Evolutionary conservation across 1,139 yeast species (phyloP).

Genomic region (Suhomyces guaymorum): DNA sequence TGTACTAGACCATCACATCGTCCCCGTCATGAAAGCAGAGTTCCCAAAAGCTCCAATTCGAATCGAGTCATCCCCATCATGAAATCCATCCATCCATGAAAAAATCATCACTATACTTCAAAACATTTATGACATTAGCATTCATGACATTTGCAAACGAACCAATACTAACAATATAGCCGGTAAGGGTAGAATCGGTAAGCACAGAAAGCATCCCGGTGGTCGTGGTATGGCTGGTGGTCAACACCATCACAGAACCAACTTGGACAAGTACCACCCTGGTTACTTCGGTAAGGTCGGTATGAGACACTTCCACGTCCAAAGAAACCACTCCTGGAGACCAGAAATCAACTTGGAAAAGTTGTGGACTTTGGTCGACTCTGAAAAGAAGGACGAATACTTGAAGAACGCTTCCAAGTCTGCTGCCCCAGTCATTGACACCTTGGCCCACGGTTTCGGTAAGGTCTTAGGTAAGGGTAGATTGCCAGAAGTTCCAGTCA

Average conservation of each 20-base stretch:
- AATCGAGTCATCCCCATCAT: too few relatives aligned
- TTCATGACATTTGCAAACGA: too few relatives aligned
- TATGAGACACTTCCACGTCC: constrained; percentile 99
- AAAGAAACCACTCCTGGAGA: constrained; percentile 94
- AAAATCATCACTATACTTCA: too few relatives aligned
- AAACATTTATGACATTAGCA: too few relatives aligned
- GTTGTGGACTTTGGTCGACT: constrained; percentile 96
- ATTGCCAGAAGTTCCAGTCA: constrained; percentile 97
- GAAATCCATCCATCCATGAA: too few relatives aligned
- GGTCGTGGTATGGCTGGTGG: constrained; percentile 99
- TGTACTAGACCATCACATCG: constrained; percentile 35
- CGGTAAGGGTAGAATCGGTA: constrained; percentile 99
- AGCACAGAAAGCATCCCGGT: constrained; percentile 99
- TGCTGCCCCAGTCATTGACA: constrained; percentile 98
- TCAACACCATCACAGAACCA: constrained; percentile 99
- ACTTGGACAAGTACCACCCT: constrained; percentile 99
- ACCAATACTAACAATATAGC: constrained; percentile 57
- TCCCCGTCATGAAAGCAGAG: not conserved
- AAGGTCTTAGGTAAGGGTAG: constrained; percentile 99
- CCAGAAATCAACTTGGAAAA: constrained; percentile 98
- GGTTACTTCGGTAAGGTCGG: constrained; percentile 99
- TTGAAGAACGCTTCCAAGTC: constrained; percentile 80
- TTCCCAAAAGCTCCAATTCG: too few relatives aligned
- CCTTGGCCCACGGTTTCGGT: constrained; percentile 99
- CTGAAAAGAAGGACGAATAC: constrained; percentile 94